These are phyloP conservation scores for Metschnikowia anglica DNA, from an alignment of 805 yeast genomes.

Conservation along the genomic window DNA sequence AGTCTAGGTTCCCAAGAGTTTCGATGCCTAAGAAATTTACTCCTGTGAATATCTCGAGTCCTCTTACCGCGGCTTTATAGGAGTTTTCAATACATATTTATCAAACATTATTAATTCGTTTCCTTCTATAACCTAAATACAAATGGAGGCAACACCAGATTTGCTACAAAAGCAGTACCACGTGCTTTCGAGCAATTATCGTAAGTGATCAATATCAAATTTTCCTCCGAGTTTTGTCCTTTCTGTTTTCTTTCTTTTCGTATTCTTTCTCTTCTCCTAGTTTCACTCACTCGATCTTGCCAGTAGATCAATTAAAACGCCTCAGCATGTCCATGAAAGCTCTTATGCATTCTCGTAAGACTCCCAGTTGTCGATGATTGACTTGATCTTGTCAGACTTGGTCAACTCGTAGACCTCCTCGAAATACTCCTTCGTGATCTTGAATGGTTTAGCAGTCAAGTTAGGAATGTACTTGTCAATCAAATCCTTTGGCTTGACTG, in stretches of 20 bases:
- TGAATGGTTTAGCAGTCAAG: conserved; percentile 96
- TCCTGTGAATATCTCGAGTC: conserved; percentile 83
- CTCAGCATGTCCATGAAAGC: not conserved
- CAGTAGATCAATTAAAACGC: conserved; percentile 3
- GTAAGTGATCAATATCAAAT: conserved; percentile 5
- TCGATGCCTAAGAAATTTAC: conserved; percentile 87
- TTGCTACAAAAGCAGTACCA: conserved; percentile 19
- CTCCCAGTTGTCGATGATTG: conserved; percentile 94
- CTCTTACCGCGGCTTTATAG: conserved; percentile 32
- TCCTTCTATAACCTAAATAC: conserved; percentile 13
- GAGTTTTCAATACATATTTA: not conserved
- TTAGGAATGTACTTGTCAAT: conserved; percentile 97
- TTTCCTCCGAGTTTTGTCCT: conserved; percentile 4
- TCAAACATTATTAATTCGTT: conserved; percentile 5
- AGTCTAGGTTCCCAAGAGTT: conserved; percentile 81
- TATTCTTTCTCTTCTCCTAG: not conserved
- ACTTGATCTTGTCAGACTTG: conserved; percentile 85
- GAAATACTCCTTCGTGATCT: conserved; percentile 94
- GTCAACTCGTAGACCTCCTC: conserved; percentile 93
- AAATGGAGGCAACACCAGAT: conserved; percentile 4
- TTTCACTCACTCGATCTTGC: not conserved
- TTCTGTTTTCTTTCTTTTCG: not conserved
- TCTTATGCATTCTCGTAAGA: conserved; percentile 56
- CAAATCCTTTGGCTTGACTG: conserved; percentile 91
- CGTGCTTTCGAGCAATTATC: conserved; percentile 14